Evolutionary conservation across 2,329 filamentous ascomycete species (phyloP).

Genomic region (Botryosphaeria agaves): DNA sequence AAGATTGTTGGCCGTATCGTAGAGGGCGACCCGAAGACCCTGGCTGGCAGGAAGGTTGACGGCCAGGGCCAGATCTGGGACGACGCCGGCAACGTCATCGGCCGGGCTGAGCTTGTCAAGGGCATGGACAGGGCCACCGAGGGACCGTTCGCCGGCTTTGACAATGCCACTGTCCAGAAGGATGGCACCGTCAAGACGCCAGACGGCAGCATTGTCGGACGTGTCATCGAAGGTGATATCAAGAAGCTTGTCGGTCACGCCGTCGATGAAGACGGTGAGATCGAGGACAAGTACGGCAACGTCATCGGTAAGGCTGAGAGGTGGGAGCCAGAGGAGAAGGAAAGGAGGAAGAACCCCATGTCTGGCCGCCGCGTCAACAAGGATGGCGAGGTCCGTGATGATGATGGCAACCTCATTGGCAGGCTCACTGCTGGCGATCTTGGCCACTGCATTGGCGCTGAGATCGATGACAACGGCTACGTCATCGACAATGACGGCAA

Average conservation of each 20-base stretch:
- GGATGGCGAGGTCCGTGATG: conserved; percentile 33
- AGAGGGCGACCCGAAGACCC: conserved; percentile 36
- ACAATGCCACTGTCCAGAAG: conserved; percentile 37
- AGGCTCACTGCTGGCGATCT: conserved; percentile 33
- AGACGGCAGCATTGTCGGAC: conserved; percentile 29
- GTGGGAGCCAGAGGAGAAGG: conserved; percentile 35
- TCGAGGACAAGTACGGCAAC: conserved; percentile 36
- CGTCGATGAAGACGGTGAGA: conserved; percentile 34
- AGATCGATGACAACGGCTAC: conserved; percentile 35
- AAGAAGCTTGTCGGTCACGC: conserved; percentile 33
- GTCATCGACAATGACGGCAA: conserved; percentile 39
- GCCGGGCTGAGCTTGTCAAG: conserved; percentile 37
- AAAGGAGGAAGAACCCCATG: conserved; percentile 42
- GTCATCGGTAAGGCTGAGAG: conserved; percentile 33
- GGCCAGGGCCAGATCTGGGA: conserved; percentile 47
- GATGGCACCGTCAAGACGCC: conserved; percentile 35
- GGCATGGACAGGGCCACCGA: conserved; percentile 33
- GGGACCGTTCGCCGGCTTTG: conserved; percentile 42
- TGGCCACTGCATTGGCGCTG: conserved; percentile 32
- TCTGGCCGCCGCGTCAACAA: conserved; percentile 35
- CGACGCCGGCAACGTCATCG: conserved; percentile 43
- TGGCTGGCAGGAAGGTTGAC: conserved; percentile 45
- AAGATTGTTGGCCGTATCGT: conserved; percentile 38
- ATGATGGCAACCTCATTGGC: conserved; percentile 32
- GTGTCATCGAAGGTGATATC: conserved; percentile 31